Conservation (phyloP, 345 rosid genomes). For the Salix dunnii region DNA sequence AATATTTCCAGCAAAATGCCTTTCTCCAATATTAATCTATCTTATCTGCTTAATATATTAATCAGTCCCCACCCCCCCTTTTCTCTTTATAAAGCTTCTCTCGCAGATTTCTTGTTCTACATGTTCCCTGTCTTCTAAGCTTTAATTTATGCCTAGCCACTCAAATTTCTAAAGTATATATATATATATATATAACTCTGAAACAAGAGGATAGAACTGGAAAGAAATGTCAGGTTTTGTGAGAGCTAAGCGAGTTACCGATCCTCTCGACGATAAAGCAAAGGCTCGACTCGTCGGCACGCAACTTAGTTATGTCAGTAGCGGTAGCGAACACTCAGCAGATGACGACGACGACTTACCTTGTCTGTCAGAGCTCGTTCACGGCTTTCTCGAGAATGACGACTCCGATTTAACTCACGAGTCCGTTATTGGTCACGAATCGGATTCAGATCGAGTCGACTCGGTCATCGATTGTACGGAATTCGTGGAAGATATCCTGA, state of each 20-base stretch:
- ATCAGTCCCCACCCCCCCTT: no score
- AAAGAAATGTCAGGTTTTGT: conserved; percentile 31
- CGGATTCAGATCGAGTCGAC: conserved; percentile 45
- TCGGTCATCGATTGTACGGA: conserved; percentile 32
- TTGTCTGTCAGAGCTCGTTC: conserved; percentile 75
- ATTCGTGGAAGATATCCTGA: conserved; percentile 27
- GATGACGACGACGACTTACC: conserved; percentile 52
- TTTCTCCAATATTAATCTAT: neutral
- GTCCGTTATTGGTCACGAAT: conserved; percentile 18
- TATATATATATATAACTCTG: neutral
- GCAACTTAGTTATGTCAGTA: conserved; percentile 45
- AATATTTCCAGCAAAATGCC: conserved; percentile 40
- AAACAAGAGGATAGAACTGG: neutral
- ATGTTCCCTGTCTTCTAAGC: neutral
- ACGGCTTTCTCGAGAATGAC: conserved; percentile 59
- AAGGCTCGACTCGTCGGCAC: conserved; percentile 55
- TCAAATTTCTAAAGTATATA: neutral
- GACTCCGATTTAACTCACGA: conserved; percentile 14
- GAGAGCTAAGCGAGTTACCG: conserved; percentile 52
- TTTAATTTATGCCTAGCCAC: neutral
- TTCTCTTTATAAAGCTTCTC: neutral
- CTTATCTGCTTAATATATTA: neutral
- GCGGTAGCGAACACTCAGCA: conserved; percentile 78
- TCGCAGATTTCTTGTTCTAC: neutral
- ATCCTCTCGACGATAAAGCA: conserved; percentile 56